phyloP scores from a whole-genome alignment of 2,329 filamentous ascomycete species.

The Aspergillus sp. region DNA sequence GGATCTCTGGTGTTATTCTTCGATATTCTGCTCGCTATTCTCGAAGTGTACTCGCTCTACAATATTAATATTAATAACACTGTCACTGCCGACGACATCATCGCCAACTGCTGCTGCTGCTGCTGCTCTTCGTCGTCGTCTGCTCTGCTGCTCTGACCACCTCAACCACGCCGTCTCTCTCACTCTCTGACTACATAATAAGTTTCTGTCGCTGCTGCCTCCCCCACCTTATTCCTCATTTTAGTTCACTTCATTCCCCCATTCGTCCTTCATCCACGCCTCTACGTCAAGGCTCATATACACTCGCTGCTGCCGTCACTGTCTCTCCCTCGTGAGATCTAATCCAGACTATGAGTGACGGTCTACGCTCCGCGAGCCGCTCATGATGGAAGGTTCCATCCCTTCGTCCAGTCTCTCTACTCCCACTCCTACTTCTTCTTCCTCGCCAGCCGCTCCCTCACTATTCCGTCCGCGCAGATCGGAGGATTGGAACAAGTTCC shows the following conservation, averaged over 20 bases:
- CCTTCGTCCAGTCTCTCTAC: conserved; percentile 20
- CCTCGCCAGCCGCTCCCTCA: conserved; percentile 16
- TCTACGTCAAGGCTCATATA: conserved; percentile 1
- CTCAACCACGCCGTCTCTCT: conserved; percentile 2
- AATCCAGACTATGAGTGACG: conserved; percentile 22
- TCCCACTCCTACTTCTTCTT: conserved; percentile 13
- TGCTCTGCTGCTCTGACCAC: conserved; percentile 9
- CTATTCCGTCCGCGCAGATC: conserved; percentile 37
- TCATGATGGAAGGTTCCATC: conserved; percentile 27
- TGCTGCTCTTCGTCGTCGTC: neutral
- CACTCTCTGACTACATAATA: conserved; percentile 4
- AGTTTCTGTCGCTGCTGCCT: neutral
- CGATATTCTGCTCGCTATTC: neutral
- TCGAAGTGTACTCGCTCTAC: neutral
- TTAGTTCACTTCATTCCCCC: neutral
- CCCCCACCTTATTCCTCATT: neutral
- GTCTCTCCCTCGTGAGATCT: neutral
- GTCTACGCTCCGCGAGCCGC: conserved; percentile 8
- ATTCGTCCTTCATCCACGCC: neutral
- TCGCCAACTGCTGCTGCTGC: neutral
- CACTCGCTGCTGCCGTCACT: neutral
- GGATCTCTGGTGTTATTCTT: neutral
- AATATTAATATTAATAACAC: conserved; percentile 5
- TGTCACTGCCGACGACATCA: conserved; percentile 1
- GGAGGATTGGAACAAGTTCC: conserved; percentile 39